Conservation (phyloP, 805 yeast genomes). For the Grigorovia transvaalensis region DNA sequence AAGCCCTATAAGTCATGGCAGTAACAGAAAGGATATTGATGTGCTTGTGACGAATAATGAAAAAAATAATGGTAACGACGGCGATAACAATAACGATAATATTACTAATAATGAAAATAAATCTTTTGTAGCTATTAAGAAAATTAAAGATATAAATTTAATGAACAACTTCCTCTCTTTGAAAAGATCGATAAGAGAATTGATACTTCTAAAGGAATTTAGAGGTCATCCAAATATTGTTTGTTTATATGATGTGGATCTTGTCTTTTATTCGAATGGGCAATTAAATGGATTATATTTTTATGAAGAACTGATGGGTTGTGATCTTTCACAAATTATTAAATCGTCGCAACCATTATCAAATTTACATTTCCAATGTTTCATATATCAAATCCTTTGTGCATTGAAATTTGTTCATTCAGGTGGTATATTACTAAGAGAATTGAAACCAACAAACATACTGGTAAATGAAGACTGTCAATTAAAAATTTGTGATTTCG, state of each 20-base stretch:
- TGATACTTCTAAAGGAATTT: constrained; percentile 81
- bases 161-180: constrained; percentile 72
- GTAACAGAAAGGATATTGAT: neutral
- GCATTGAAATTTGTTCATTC: constrained; percentile 85
- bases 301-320: constrained; percentile 95
- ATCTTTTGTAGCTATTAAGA: constrained; percentile 79
- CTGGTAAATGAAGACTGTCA: constrained; percentile 95
- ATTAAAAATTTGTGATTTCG: constrained; percentile 90
- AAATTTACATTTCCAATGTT: constrained; percentile 88
- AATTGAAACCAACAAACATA: constrained; percentile 86
- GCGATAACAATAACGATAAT: constrained; percentile 29
- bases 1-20: neutral
- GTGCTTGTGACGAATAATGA: no score
- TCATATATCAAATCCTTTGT: constrained; percentile 82
- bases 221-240: constrained; percentile 95
- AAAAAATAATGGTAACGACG: neutral
- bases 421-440: constrained; percentile 87
- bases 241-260: constrained; percentile 86
- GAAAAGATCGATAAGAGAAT: constrained; percentile 81
- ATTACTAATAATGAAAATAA: constrained; percentile 49
- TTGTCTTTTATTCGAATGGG: constrained; percentile 51
- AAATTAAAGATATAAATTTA: constrained; percentile 63
- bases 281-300: constrained; percentile 83
- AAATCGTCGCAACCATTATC: constrained; percentile 86
- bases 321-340: constrained; percentile 95